Evolutionary conservation across 2,329 filamentous ascomycete species (phyloP).

Genomic region (Metarhizium rileyi): DNA sequence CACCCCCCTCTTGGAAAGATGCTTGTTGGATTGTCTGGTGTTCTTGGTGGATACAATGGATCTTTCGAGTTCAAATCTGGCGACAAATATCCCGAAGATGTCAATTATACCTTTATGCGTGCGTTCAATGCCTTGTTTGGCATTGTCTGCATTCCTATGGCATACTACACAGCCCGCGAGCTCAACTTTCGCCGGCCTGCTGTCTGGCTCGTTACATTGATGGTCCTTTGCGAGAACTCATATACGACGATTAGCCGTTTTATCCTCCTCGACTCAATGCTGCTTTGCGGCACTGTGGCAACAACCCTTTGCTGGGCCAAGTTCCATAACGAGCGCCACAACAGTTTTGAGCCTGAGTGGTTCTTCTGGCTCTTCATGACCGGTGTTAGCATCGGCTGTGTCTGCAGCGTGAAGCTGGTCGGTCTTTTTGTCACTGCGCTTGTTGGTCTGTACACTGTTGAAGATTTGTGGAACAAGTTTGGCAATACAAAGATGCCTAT

Average conservation of each 20-base stretch:
- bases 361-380: constrained; percentile 90
- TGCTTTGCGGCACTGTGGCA: constrained; percentile 96
- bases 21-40: constrained; percentile 91
- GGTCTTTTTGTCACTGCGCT: constrained; percentile 92
- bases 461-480: constrained; percentile 98
- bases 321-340: constrained; percentile 80
- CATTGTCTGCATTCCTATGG: constrained; percentile 82
- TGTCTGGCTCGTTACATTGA: constrained; percentile 90
- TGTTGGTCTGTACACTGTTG: constrained; percentile 88
- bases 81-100: constrained; percentile 83
- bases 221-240: constrained; percentile 98
- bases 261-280: constrained; percentile 96
- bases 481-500: constrained; percentile 86
- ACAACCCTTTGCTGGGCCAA: constrained; percentile 96
- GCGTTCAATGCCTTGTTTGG: constrained; percentile 95
- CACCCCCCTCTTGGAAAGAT: constrained; percentile 97
- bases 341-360: constrained; percentile 87
- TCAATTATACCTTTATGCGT: constrained; percentile 98
- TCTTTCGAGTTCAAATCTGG: constrained; percentile 99
- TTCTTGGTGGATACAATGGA: constrained; percentile 94
- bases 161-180: constrained; percentile 90
- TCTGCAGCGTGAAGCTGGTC: constrained; percentile 97
- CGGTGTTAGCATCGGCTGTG: constrained; percentile 91
- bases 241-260: constrained; percentile 99
- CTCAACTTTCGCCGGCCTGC: constrained; percentile 76